Evolutionary conservation across 352 stramenopile species (phyloP).

Genomic region (Globisporangium irregulare): DNA sequence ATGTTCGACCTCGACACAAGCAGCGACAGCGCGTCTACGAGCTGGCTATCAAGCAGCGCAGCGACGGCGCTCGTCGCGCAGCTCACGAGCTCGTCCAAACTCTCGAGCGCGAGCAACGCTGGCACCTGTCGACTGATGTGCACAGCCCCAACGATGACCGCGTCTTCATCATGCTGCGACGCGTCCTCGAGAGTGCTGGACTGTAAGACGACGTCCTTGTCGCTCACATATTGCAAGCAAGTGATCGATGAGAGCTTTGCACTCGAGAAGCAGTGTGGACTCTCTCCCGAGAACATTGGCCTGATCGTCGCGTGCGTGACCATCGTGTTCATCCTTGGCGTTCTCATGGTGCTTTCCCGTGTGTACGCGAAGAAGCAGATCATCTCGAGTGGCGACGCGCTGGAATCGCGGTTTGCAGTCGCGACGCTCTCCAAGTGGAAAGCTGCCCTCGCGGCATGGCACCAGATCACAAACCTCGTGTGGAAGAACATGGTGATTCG

Average conservation of each 20-base stretch:
- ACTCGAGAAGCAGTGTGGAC: constrained; percentile 33
- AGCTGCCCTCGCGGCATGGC: constrained; percentile 31
- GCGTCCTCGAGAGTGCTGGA: constrained; percentile 19
- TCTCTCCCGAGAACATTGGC: constrained; percentile 29
- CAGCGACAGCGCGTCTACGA: background rate
- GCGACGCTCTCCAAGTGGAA: constrained; percentile 26
- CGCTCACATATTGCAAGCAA: constrained; percentile 32
- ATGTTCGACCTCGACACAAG: constrained; percentile 38
- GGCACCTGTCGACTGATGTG: constrained; percentile 35
- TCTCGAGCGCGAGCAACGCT: constrained; percentile 12
- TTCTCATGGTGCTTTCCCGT: constrained; percentile 17
- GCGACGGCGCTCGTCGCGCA: constrained; percentile 5
- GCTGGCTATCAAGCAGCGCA: constrained; percentile 8
- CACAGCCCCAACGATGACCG: constrained; percentile 24
- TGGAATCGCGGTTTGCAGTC: constrained; percentile 30
- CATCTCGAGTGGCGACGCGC: background rate
- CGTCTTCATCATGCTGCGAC: constrained; percentile 37
- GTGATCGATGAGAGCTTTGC: constrained; percentile 40
- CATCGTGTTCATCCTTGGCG: constrained; percentile 19
- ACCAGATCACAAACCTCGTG: constrained; percentile 58
- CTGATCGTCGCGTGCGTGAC: constrained; percentile 26
- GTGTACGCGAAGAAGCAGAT: constrained; percentile 22
- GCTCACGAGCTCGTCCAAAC: constrained; percentile 2
- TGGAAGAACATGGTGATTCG: constrained; percentile 73
- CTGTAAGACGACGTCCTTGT: constrained; percentile 28